Evolutionary conservation across 371 early-diverging fungal genomes (phyloP).

Genomic region (Fennellomyces sp.): DNA sequence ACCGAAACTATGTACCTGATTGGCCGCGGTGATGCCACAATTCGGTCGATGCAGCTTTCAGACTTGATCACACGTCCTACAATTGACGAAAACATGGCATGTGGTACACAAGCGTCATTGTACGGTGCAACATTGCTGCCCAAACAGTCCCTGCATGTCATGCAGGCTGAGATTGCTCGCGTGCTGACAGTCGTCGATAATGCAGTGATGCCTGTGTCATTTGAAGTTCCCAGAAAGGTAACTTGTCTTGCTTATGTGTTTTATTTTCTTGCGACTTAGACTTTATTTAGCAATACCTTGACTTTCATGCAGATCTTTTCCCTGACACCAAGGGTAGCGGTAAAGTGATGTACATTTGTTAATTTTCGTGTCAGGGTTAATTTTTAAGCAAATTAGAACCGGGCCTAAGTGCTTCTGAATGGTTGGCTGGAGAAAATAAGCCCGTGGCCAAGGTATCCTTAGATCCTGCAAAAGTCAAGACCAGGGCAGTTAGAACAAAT

Average conservation of each 20-base stretch:
- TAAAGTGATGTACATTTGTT: conserved; percentile 1
- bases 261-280: background rate
- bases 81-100: conserved; percentile 53
- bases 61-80: conserved; percentile 37
- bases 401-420: conserved; percentile 55
- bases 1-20: conserved; percentile 70
- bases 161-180: conserved; percentile 78
- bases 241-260: background rate
- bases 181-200: conserved; percentile 57
- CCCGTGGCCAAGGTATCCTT: conserved; percentile 58
- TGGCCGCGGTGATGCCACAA: conserved; percentile 70
- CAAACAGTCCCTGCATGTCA: conserved; percentile 73
- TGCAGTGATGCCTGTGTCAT: conserved; percentile 67
- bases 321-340: conserved; percentile 70
- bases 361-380: background rate
- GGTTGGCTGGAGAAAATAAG: conserved; percentile 60
- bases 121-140: conserved; percentile 69
- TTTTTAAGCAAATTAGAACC: conserved; percentile 26
- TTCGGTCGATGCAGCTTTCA: conserved; percentile 67
- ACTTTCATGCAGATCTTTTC: conserved; percentile 80
- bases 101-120: conserved; percentile 42
- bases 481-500: background rate
- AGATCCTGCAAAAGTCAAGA: conserved; percentile 50
- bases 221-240: conserved; percentile 69
- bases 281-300: conserved; percentile 58